phyloP scores from a whole-genome alignment of 2,329 filamentous ascomycete species.

The Calonectria pteridis region DNA sequence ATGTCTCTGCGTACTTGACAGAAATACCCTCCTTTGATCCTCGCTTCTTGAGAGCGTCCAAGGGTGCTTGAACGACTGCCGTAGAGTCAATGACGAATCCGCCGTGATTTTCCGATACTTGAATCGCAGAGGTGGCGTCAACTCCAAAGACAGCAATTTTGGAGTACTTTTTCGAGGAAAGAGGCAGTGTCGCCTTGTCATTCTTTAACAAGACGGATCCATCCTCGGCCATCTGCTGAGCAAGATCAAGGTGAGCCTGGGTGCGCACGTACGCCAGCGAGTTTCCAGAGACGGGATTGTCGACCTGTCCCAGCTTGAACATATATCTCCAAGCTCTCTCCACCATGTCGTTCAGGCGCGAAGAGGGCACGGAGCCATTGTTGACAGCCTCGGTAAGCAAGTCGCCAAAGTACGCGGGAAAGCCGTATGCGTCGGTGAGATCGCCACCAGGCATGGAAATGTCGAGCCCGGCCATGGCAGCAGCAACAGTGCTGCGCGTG shows the following conservation, averaged over 20 bases:
- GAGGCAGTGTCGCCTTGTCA: background rate
- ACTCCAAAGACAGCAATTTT: slow-evolving; percentile 1
- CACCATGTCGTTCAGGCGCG: background rate
- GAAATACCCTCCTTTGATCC: background rate
- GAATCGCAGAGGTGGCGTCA: background rate
- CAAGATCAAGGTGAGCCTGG: background rate
- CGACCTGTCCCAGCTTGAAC: background rate
- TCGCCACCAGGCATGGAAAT: background rate
- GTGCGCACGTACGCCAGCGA: background rate
- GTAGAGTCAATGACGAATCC: slow-evolving; percentile 2
- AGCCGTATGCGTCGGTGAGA: background rate
- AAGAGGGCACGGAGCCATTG: background rate
- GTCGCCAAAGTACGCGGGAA: background rate
- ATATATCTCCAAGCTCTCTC: slow-evolving; percentile 1
- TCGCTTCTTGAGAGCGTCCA: background rate
- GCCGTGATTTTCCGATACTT: background rate
- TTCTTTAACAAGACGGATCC: background rate
- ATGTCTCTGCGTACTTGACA: background rate
- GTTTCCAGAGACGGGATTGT: background rate
- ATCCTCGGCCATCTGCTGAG: background rate
- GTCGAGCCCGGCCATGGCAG: slow-evolving; percentile 2
- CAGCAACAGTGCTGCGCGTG: background rate
- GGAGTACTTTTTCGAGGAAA: background rate
- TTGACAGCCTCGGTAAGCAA: background rate
- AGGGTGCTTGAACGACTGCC: background rate